Evolutionary conservation across 805 yeast species (phyloP).

Genomic region (Starmerella bombicola): DNA sequence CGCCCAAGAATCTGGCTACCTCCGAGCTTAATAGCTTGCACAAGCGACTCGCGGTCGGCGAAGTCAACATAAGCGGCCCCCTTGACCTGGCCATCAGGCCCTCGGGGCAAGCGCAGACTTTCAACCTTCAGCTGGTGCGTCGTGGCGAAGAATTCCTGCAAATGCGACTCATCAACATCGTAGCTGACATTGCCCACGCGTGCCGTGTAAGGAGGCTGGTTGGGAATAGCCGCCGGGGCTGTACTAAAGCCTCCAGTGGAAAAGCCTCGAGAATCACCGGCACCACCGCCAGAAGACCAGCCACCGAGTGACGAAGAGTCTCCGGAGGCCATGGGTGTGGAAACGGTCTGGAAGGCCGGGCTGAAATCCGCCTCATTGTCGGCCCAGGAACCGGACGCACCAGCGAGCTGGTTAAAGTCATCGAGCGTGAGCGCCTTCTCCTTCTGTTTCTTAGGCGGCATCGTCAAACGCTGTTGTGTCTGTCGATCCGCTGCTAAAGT

Average conservation of each 20-base stretch:
- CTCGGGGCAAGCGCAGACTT: slow-evolving; percentile 61
- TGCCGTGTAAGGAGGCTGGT: slow-evolving; percentile 85
- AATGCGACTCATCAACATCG: slow-evolving; percentile 55
- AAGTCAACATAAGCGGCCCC: slow-evolving; percentile 88
- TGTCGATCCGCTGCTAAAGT: no score
- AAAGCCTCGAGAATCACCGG: slow-evolving; percentile 2
- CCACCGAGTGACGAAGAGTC: slow-evolving; percentile 5
- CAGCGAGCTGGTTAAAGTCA: slow-evolving; percentile 4
- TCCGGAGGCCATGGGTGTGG: neutral
- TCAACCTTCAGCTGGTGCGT: slow-evolving; percentile 39
- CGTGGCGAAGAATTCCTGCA: slow-evolving; percentile 26
- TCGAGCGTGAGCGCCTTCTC: slow-evolving; percentile 4
- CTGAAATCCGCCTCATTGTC: slow-evolving; percentile 11
- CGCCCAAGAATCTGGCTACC: slow-evolving; percentile 66
- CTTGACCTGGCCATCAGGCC: slow-evolving; percentile 53
- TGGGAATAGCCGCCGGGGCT: slow-evolving; percentile 48
- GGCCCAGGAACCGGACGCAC: slow-evolving; percentile 10
- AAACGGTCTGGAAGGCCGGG: slow-evolving; percentile 6
- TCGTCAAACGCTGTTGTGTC: no score
- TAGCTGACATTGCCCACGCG: slow-evolving; percentile 75
- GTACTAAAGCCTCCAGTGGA: slow-evolving; percentile 7
- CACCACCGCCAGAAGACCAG: slow-evolving; percentile 3
- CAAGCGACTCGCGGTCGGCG: slow-evolving; percentile 66
- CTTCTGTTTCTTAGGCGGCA: slow-evolving; percentile 13
- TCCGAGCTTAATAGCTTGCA: slow-evolving; percentile 57